Conservation (phyloP, 2,329 filamentous ascomycete genomes). For the Aureobasidium sp. region DNA sequence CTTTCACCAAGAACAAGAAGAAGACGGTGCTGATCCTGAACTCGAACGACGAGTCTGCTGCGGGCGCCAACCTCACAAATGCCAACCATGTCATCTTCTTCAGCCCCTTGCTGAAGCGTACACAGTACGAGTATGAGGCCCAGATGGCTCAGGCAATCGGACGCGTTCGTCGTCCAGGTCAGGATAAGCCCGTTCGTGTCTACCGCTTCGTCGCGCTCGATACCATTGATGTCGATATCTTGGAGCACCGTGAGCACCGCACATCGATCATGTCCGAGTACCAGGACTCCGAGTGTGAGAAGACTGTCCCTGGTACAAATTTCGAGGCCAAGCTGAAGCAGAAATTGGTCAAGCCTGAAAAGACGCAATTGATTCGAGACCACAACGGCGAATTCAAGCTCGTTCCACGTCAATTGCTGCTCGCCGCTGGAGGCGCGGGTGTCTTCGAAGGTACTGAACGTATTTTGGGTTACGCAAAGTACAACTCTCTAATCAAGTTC, state of each 20-base stretch:
- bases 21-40: conserved; percentile 52
- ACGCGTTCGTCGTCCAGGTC: conserved; percentile 51
- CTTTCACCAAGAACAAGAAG: conserved; percentile 15
- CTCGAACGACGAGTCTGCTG: conserved; percentile 49
- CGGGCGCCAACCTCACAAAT: conserved; percentile 54
- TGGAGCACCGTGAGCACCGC: conserved; percentile 38
- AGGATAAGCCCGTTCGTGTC: conserved; percentile 50
- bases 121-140: conserved; percentile 49
- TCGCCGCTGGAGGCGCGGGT: conserved; percentile 16
- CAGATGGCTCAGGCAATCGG: conserved; percentile 59
- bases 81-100: conserved; percentile 61
- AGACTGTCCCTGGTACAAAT: background rate
- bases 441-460: conserved; percentile 22
- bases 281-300: background rate
- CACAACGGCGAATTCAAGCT: conserved; percentile 26
- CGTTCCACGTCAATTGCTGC: conserved; percentile 27
- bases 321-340: background rate
- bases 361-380: conserved; percentile 34
- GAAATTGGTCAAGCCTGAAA: background rate
- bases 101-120: conserved; percentile 45
- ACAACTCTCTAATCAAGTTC: conserved; percentile 29
- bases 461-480: conserved; percentile 28
- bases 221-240: conserved; percentile 43
- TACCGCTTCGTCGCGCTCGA: conserved; percentile 79
- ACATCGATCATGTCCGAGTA: conserved; percentile 22